Evolutionary conservation across 73 alveolate species (phyloP).

Genomic region (Tetrahymena thermophila): DNA sequence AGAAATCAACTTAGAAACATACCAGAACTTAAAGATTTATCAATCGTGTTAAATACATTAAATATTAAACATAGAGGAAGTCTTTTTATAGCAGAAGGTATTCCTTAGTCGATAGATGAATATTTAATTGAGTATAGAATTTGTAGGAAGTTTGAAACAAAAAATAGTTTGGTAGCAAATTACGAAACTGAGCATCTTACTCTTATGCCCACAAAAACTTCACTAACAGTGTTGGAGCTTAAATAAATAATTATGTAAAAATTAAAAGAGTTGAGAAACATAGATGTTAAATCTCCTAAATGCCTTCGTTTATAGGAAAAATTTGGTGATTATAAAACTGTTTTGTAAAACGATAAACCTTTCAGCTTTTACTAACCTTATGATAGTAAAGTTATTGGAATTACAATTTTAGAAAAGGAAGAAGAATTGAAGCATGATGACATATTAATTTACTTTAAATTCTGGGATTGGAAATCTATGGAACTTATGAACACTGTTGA

Average conservation of each 20-base stretch:
- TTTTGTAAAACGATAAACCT: neutral
- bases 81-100: neutral
- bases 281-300: neutral
- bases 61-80: neutral
- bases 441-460: neutral
- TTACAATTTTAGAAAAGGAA: neutral
- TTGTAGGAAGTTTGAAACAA: neutral
- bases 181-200: neutral
- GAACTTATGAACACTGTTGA: neutral
- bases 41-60: neutral
- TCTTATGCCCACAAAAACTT: neutral
- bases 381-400: neutral
- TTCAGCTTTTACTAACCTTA: neutral
- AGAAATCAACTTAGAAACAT: neutral
- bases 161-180: neutral
- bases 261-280: neutral
- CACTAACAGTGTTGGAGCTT: neutral
- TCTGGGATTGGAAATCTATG: neutral
- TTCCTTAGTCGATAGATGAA: neutral
- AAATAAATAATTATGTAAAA: neutral
- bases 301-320: neutral
- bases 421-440: neutral
- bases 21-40: slow-evolving; percentile 22
- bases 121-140: neutral
- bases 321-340: neutral